Conservation (phyloP, 371 early-diverging fungal species). For the Mycotypha africana region DNA sequence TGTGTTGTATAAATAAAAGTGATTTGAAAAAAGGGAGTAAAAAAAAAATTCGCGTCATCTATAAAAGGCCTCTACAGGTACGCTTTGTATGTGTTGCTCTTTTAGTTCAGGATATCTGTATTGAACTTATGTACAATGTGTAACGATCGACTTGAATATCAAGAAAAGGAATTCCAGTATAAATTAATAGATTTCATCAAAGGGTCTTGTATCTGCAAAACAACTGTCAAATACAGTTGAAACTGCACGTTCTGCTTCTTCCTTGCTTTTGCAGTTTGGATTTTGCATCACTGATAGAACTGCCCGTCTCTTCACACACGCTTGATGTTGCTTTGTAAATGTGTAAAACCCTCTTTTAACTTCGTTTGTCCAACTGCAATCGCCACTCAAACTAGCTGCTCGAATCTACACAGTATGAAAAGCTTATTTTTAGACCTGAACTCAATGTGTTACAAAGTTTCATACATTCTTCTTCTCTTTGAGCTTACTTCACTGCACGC, state of each 20-base stretch:
- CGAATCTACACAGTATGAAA: slow-evolving; percentile 71
- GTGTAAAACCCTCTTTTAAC: slow-evolving; percentile 70
- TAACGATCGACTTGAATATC: too few relatives aligned
- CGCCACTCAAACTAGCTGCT: slow-evolving; percentile 89
- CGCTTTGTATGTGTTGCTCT: too few relatives aligned
- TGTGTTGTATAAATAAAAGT: too few relatives aligned
- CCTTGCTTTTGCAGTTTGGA: slow-evolving; percentile 66
- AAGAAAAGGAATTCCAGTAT: too few relatives aligned
- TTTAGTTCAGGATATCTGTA: too few relatives aligned
- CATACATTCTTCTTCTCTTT: background rate
- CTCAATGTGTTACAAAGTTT: too few relatives aligned
- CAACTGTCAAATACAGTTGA: slow-evolving; percentile 86
- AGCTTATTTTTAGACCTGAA: too few relatives aligned
- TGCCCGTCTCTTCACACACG: slow-evolving; percentile 89
- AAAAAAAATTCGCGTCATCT: too few relatives aligned
- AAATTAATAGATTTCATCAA: slow-evolving; percentile 92
- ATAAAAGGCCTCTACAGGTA: too few relatives aligned
- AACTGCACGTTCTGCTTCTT: slow-evolving; percentile 85
- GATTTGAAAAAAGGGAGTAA: too few relatives aligned
- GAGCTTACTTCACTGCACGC: slow-evolving; percentile 84
- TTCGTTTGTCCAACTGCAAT: slow-evolving; percentile 88
- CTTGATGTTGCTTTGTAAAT: slow-evolving; percentile 88
- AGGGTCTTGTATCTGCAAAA: slow-evolving; percentile 90
- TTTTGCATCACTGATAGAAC: slow-evolving; percentile 71
- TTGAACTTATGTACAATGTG: too few relatives aligned